Percentiles rank a stretch among this genome's conserved stretches.
These are phyloP conservation scores for Protostelium mycophagum DNA, from an alignment of 78 protist genomes.

Conservation along the genomic window DNA sequence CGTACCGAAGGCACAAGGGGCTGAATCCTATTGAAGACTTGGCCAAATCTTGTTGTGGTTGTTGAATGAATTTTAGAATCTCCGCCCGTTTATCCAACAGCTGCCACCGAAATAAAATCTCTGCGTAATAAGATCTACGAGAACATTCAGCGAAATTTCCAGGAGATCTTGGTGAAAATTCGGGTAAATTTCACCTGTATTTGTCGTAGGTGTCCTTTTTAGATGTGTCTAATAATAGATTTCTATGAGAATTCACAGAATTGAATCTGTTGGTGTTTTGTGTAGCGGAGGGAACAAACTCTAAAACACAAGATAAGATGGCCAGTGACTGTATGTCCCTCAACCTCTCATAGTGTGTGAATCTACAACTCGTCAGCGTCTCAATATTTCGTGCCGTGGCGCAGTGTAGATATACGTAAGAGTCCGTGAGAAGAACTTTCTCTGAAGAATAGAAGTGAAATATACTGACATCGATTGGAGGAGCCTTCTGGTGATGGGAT, in stretches of 20 bases:
- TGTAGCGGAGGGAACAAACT: not conserved
- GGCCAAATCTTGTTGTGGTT: not conserved
- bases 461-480: conserved; percentile 20
- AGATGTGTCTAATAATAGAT: conserved; percentile 10
- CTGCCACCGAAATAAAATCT: conserved; percentile 27
- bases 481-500: conserved; percentile 42
- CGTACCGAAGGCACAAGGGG: not conserved
- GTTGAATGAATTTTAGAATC: conserved; percentile 19
- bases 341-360: conserved; percentile 26
- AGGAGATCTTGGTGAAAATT: too few relatives aligned
- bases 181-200: not conserved
- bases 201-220: conserved; percentile 19
- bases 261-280: not conserved
- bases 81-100: conserved; percentile 46
- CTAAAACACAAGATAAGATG: conserved; percentile 21
- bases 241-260: conserved; percentile 1
- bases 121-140: conserved; percentile 16
- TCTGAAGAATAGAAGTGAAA: not conserved
- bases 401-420: too few relatives aligned
- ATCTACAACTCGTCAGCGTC: not conserved
- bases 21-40: not conserved
- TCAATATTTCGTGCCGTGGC: too few relatives aligned
- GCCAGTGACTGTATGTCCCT: conserved; percentile 53
- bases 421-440: not conserved
- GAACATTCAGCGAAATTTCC: not conserved